A percentile compares a stretch with the other conserved stretches of the same genome.
These are phyloP conservation scores for Aspergillus ostianus DNA, from an alignment of 495 filamentous ascomycete species.

Conservation along the genomic window DNA sequence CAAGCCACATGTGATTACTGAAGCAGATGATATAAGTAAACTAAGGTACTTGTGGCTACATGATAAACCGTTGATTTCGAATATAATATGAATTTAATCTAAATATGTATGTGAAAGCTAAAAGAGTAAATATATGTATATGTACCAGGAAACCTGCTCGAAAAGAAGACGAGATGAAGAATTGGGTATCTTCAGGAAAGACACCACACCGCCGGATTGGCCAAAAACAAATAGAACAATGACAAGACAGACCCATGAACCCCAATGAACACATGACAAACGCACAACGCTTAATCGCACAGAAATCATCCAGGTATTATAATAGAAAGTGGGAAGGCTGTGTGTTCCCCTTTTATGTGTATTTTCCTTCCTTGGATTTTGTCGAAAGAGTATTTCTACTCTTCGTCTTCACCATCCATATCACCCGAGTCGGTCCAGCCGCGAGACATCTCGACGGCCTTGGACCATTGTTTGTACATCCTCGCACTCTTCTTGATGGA, in stretches of 20 bases:
- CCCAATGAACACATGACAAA: neutral
- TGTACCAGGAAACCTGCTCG: neutral
- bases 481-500: slow-evolving; percentile 54
- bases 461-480: slow-evolving; percentile 79
- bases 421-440: slow-evolving; percentile 69
- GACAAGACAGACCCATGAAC: slow-evolving; percentile 7
- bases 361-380: neutral
- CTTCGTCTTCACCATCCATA: slow-evolving; percentile 33
- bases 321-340: neutral
- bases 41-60: too few relatives aligned
- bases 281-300: slow-evolving; percentile 12
- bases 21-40: too few relatives aligned
- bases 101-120: slow-evolving; percentile 4
- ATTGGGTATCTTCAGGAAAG: slow-evolving; percentile 18
- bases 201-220: slow-evolving; percentile 11
- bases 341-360: neutral
- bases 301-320: slow-evolving; percentile 9
- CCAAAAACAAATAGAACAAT: slow-evolving; percentile 9
- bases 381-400: neutral
- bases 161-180: slow-evolving; percentile 3
- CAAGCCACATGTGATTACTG: too few relatives aligned
- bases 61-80: too few relatives aligned
- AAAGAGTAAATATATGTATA: neutral
- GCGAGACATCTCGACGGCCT: slow-evolving; percentile 86
- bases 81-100: neutral